phyloP scores from a whole-genome alignment of 495 filamentous ascomycete species.

The Penicillium pancosmium region DNA sequence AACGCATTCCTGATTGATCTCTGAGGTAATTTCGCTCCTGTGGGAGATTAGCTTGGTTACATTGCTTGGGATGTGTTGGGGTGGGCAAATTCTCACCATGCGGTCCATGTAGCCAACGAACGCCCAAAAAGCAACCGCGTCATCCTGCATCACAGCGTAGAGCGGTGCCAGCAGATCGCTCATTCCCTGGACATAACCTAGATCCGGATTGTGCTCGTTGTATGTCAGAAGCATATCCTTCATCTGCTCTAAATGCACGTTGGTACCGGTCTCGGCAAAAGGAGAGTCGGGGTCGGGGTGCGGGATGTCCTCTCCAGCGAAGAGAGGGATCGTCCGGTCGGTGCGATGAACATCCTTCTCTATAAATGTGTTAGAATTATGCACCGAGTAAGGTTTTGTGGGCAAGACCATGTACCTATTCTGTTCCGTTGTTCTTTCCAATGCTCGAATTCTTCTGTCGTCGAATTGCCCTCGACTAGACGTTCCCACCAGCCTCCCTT shows the following conservation, averaged over 20 bases:
- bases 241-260: conserved; percentile 97
- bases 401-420: conserved; percentile 63
- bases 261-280: conserved; percentile 87
- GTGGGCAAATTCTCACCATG: conserved; percentile 57
- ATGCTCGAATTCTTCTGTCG: conserved; percentile 80
- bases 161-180: conserved; percentile 94
- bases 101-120: conserved; percentile 96
- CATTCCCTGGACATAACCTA: conserved; percentile 99
- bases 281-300: conserved; percentile 97
- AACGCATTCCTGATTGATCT: conserved; percentile 93
- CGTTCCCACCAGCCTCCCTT: conserved; percentile 97
- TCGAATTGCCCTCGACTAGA: conserved; percentile 77
- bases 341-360: conserved; percentile 99
- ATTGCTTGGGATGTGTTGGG: background rate
- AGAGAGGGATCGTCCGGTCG: conserved; percentile 88
- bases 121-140: conserved; percentile 94
- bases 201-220: conserved; percentile 90
- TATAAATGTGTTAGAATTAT: conserved; percentile 38
- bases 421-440: conserved; percentile 93
- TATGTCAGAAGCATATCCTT: conserved; percentile 99
- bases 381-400: background rate
- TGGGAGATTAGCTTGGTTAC: conserved; percentile 7
- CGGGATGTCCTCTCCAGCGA: conserved; percentile 95
- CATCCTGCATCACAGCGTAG: conserved; percentile 96
- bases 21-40: conserved; percentile 93